Base-by-base conservation (phyloP, 176 grass and related monocot species). In the Bromus sterilis region DNA sequence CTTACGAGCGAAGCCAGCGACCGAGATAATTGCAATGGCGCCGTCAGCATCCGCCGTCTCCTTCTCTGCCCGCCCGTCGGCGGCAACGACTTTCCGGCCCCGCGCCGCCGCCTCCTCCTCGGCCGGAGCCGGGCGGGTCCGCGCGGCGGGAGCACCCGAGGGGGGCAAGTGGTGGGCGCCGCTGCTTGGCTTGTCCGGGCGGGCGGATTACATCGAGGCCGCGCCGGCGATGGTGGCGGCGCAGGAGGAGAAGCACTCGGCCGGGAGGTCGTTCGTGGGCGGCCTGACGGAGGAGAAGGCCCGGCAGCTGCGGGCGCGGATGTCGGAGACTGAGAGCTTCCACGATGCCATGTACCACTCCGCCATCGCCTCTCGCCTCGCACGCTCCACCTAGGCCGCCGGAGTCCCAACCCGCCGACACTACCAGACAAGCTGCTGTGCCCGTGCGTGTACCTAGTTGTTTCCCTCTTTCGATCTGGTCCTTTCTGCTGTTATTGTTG, bases 301-400 rank as follows among this genome's bases (percentile, higher is more conserved):
- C 26, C 70, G 70, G 70, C 70, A 73, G 70, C 70, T 73, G 42
- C 42, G 70, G 1, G 70, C 70, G 42, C 70, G 70, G 42, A 73
- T 73, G 70, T 25, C 28, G 42, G 93, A 73, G 42, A 73, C 28
- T 15, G 70, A 49, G 40, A 73, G 70, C 70, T 73, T 73, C 42
- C 42, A 73, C 42, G 42, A 73, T 26, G 70, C 70, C 42, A 73
- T 73, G 70, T 73, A 73, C 9, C 70, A 73, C 70, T 73, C 70
- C 29, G 94, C 87, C 76, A 97, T 97, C 77, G 94, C 94, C 1
- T 94, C 94, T 40, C 94, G 91, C 66, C 94, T 97, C 76, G 89
- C 94, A 3, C 89, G 91, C 62, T 76, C 86, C 30, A 0, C 53
- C 20, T 64, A 79, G 69, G 29, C 7, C 25, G 60, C 36, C 15